A percentile compares a stretch with the other conserved stretches of the same genome.
These are phyloP conservation scores for Erodium trifolium DNA, from an alignment of 441 rosid species.

Conservation along the genomic window DNA sequence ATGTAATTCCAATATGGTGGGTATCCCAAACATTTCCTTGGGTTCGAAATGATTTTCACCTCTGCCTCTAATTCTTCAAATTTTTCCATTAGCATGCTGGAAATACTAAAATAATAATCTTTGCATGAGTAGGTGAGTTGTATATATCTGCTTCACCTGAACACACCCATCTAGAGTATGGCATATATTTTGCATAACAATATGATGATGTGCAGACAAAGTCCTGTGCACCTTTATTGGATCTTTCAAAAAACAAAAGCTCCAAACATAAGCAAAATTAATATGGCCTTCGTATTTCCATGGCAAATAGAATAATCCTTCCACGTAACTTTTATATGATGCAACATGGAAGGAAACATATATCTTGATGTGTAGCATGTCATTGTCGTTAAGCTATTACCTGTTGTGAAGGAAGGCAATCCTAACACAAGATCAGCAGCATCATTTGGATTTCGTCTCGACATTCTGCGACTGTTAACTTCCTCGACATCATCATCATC, in stretches of 20 bases:
- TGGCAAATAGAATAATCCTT: neutral
- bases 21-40: neutral
- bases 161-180: constrained; percentile 6
- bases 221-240: constrained; percentile 1
- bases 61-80: neutral
- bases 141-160: neutral
- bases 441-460: constrained; percentile 61
- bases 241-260: neutral
- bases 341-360: constrained; percentile 6
- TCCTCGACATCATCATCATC: constrained; percentile 62
- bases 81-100: constrained; percentile 2
- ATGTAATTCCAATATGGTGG: neutral
- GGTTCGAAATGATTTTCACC: neutral
- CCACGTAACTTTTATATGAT: neutral
- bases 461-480: constrained; percentile 53
- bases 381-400: constrained; percentile 27
- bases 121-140: neutral
- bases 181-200: neutral
- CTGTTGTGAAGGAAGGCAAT: constrained; percentile 79
- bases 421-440: constrained; percentile 63
- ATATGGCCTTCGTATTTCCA: neutral
- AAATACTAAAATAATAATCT: neutral
- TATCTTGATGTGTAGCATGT: neutral
- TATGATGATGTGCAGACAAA: neutral
- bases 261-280: neutral